Base-by-base conservation (phyloP, 192 early-diverging fungal genomes). In the Entomortierella lignicola region DNA sequence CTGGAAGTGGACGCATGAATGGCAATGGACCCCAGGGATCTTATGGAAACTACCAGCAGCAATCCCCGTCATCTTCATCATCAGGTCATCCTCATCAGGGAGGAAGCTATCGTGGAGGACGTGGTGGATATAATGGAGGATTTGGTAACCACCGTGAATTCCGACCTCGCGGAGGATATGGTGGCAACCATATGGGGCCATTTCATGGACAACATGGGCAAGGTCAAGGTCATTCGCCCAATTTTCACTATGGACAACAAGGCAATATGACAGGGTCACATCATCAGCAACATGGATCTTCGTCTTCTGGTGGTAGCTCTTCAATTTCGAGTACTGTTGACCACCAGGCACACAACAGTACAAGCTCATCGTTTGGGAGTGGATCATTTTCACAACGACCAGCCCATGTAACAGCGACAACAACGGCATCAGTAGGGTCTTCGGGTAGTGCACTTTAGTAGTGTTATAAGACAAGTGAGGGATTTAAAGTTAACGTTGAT, bases 131-230 rank as follows among this genome's bases (percentile, higher is more conserved):
- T 21, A 39, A 31, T 26, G 57, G 56, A 15, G 48, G 55, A 21
- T 55, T 37, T 34, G 31, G 23, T 2, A 44, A 56, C 30, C 42
- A 59, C 50, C 60, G 61, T 8, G 70, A 72, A 18, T 58, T 63
- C 21, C 39, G 57, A 15, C 63, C 71, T 7, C 51, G 63, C n/a
- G 62, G 63, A 0, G 63, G 62, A 31, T 63, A 63, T 29, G 59
- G 50, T n/a, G 68, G 68, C 15, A 26, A 23, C 8, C 60, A 55
- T 13, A 30, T 63, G 43, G 23, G 50, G 17, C 15, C 12, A 21
- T 58, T 50, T 42, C 39, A 71, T 8, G 37, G 32, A 2, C 54
- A 69, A 13, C 39, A 54, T 66, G 54, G 34, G 39, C 34, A 44
- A 10, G 37, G 57, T 4, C 57, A 37, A 41, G 60, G 2, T 8